A percentile compares a stretch with the other conserved stretches of the same genome.
phyloP scores from a whole-genome alignment of 1,139 yeast genomes.

The Diutina scorzettiae region DNA sequence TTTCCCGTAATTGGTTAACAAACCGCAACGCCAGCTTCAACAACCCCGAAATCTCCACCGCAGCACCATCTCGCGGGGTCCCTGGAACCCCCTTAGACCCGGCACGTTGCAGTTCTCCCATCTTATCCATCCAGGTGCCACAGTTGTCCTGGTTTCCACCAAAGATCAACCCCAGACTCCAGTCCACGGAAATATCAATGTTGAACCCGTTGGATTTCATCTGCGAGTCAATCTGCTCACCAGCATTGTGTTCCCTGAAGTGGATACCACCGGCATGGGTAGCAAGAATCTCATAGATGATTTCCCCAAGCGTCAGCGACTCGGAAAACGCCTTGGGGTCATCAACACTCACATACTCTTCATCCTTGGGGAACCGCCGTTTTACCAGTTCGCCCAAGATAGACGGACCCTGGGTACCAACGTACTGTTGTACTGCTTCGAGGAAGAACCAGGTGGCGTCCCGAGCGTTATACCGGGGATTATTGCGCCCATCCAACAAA shows the following conservation, averaged over 20 bases:
- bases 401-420: conserved; percentile 59
- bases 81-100: conserved; percentile 87
- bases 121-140: conserved; percentile 99
- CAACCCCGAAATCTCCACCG: conserved; percentile 82
- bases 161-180: conserved; percentile 77
- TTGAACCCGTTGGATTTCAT: conserved; percentile 91
- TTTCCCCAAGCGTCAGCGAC: conserved; percentile 57
- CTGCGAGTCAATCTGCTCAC: conserved; percentile 74
- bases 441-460: conserved; percentile 96
- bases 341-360: conserved; percentile 56
- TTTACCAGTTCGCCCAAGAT: conserved; percentile 63
- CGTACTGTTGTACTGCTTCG: conserved; percentile 79
- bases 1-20: conserved; percentile 45
- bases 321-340: conserved; percentile 69
- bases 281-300: conserved; percentile 66
- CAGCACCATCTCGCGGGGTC: conserved; percentile 97
- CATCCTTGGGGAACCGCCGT: conserved; percentile 86
- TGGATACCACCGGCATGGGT: conserved; percentile 85
- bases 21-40: conserved; percentile 76
- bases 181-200: conserved; percentile 69
- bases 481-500: conserved; percentile 80
- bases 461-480: conserved; percentile 91
- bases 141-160: conserved; percentile 92
- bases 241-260: conserved; percentile 94
- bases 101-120: conserved; percentile 89